Base-by-base conservation (phyloP, 73 alveolate species). In the Blepharisma japonicum region DNA sequence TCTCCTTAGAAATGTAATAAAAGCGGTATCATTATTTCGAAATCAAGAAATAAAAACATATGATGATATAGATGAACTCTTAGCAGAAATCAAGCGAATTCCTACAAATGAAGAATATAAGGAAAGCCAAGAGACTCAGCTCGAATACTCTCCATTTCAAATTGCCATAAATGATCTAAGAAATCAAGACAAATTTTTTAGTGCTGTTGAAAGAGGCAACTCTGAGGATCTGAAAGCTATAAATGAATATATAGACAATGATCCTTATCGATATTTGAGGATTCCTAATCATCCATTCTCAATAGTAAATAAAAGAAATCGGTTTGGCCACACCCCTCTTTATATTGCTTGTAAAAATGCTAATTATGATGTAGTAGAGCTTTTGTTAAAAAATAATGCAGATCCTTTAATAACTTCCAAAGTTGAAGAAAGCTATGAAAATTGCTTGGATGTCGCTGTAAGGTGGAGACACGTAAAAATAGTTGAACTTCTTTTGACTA, bases 161-260 rank as follows among this genome's bases (percentile, higher is more conserved):
- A 11, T 18, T 18, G 74, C 74, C 2, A 25, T 61, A 14, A 14
- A 25, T 61, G 74, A 61, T 11, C 46, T 18, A 8, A n/a, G 74
- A 8, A n/a, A 39, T 18, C 47, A 18, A 14, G 18, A 61, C 49
- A 18, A n/a, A 20, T 18, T 61, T 18, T n/a, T n/a, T 25, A 11
- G 23, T 14, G 14, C 18, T 39, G 46, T 61, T 61, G 74, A 61
- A 61, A 14, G 46, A 25, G 74, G 74, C 14, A 61, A 61, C 74
- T 39, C 74, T 1, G 23, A n/a, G 14, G 74, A 61, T 5, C 74
- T 61, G 38, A 14, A 14, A 18, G 47, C 11, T 9, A 18, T 61
- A 1, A 25, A 5, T 14, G 23, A 14, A 20, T 18, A 14, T 20
- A 61, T 61, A 9, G 39, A 0, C 5, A 39, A 61, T 2, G 74